Evolutionary conservation across 768 basidiomycete species (phyloP), one percentile per base, ranked within the genome.

Genomic region (Suillus variegatus): DNA sequence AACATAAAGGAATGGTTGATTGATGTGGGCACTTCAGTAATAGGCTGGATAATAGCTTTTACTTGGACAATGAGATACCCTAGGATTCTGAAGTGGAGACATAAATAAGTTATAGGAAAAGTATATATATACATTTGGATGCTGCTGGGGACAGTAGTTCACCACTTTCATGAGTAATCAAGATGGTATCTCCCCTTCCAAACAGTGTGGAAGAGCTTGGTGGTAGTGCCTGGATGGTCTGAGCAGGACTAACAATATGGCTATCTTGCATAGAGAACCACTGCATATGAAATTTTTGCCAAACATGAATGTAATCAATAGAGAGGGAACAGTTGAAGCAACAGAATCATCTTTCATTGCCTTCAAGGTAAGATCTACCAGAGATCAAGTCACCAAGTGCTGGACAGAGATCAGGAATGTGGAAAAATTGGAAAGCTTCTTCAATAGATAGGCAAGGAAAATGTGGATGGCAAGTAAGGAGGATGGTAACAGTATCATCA

Each of bases 221-320:
- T 0, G 68, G 51, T 43, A 6, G 12, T 2, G 65, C 69, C 52
- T 69, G 68, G 12, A 70, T 10, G 1, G 68, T 69, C 16, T 63
- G 62, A 32, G 63, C 35, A 13, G 69, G 65, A 8, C 9, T 12
- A 18, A 69, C 40, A 3, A 41, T 16, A 6, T 4, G 5, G 14
- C 32, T 16, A 22, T 69, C 61, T 43, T 69, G 65, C 0, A 3
- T 51, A 4, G 68, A 64, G 16, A 1, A 9, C 18, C 20, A 35
- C 44, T 70, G 68, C 35, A 70, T 69, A 2, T 6, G 13, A 16
- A 70, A 66, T 2, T 54, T 66, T 2, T 32, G 6, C 62, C 68
- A 70, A 6, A 57, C 36, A 35, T 60, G 40, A 9, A 70, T 3
- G n/a, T 13, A 22, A 20, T 28, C 7, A 43, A 69, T 69, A 18